Conservation (phyloP, 106 monocot species). For the Posidonia australis region DNA sequence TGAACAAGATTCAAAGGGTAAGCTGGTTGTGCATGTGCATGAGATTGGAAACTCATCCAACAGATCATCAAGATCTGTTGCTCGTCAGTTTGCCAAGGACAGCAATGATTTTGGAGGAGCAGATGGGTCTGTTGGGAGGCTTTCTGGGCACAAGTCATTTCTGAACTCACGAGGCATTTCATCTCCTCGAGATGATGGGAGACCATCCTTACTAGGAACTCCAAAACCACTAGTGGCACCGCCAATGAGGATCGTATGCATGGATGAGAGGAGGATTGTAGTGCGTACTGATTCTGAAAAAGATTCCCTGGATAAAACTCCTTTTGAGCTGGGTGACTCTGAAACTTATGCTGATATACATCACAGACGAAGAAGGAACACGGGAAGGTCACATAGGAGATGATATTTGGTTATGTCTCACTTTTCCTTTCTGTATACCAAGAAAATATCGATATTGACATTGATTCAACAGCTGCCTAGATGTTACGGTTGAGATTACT, state of each 20-base stretch:
- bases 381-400: background rate
- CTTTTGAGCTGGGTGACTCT: background rate
- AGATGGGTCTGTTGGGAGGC: background rate
- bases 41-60: background rate
- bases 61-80: background rate
- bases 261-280: slow-evolving; percentile 4
- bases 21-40: background rate
- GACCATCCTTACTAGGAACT: background rate
- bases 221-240: background rate
- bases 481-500: too few relatives aligned
- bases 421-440: background rate
- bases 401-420: background rate
- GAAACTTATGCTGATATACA: background rate
- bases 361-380: background rate
- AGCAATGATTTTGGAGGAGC: background rate
- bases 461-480: too few relatives aligned
- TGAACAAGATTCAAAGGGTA: background rate
- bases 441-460: background rate
- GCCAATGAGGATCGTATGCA: slow-evolving; percentile 1
- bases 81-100: background rate
- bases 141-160: background rate
- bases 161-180: background rate
- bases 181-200: background rate
- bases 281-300: background rate
- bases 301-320: background rate